A percentile compares a stretch with the other conserved stretches of the same genome.
Evolutionary conservation across 495 filamentous ascomycete genomes (phyloP).

Genomic region (Trichocladium antarcticum): DNA sequence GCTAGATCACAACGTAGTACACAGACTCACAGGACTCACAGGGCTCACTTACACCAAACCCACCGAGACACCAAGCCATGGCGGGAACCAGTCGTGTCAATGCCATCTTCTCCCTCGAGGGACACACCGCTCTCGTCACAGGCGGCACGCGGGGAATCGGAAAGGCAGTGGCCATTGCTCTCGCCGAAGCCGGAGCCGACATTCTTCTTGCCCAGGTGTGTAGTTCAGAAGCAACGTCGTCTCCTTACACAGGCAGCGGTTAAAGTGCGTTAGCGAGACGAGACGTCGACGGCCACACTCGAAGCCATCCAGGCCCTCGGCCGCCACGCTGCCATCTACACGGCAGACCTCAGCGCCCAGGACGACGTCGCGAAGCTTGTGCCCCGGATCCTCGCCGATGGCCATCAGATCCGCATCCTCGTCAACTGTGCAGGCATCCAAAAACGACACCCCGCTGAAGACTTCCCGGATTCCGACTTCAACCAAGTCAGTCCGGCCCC

Average conservation of each 20-base stretch:
- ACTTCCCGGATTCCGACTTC: slow-evolving; percentile 77
- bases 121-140: slow-evolving; percentile 73
- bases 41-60: not conserved
- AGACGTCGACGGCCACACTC: slow-evolving; percentile 51
- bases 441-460: slow-evolving; percentile 59
- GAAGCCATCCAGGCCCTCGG: slow-evolving; percentile 51
- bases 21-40: not conserved
- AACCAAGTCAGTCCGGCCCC: slow-evolving; percentile 42
- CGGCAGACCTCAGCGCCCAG: slow-evolving; percentile 58
- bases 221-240: not conserved
- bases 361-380: slow-evolving; percentile 49
- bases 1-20: not conserved
- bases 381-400: slow-evolving; percentile 49
- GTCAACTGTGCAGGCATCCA: slow-evolving; percentile 85
- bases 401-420: slow-evolving; percentile 55
- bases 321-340: slow-evolving; percentile 57
- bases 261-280: slow-evolving; percentile 44
- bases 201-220: slow-evolving; percentile 57
- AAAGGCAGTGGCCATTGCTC: slow-evolving; percentile 65
- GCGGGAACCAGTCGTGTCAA: slow-evolving; percentile 4
- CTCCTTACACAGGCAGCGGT: not conserved
- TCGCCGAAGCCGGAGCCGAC: slow-evolving; percentile 79
- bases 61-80: not conserved
- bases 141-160: slow-evolving; percentile 86
- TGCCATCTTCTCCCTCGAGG: slow-evolving; percentile 44